Evolutionary conservation across 768 basidiomycete species (phyloP).

Genomic region (Collybia sp.): DNA sequence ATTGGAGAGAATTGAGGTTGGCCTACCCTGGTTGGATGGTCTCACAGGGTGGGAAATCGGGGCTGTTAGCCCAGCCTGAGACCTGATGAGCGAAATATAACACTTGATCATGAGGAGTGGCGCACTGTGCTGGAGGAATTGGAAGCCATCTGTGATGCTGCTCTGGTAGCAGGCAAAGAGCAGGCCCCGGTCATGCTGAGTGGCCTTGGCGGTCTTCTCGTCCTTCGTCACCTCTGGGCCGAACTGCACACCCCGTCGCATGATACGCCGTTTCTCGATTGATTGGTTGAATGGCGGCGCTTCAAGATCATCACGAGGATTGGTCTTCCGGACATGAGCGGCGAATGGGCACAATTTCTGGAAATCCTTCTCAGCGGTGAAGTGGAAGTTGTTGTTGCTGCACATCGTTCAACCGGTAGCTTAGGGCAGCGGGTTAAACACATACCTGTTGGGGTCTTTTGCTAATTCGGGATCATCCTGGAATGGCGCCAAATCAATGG

Average conservation of each 20-base stretch:
- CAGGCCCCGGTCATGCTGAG: constrained; percentile 41
- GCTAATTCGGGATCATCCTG: constrained; percentile 34
- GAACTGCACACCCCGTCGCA: constrained; percentile 45
- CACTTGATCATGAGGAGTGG: not conserved
- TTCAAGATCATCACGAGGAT: constrained; percentile 40
- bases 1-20: not conserved
- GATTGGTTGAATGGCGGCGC: constrained; percentile 10
- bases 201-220: constrained; percentile 31
- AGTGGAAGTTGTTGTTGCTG: constrained; percentile 40
- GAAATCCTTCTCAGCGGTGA: constrained; percentile 23
- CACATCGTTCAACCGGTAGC: not conserved
- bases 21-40: constrained; percentile 26
- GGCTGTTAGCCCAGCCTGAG: constrained; percentile 33
- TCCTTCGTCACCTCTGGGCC: constrained; percentile 42
- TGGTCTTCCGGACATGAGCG: constrained; percentile 42
- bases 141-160: constrained; percentile 34
- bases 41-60: constrained; percentile 26
- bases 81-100: too few species aligned
- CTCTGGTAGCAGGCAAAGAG: constrained; percentile 43
- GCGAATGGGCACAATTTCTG: constrained; percentile 43
- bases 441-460: constrained; percentile 27
- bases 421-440: constrained; percentile 6
- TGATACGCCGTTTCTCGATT: constrained; percentile 31
- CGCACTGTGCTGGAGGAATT: constrained; percentile 36
- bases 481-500: constrained; percentile 39